Evolutionary conservation across 371 early-diverging fungal genomes (phyloP), one percentile per base, ranked within the genome.

Genomic region (Haplosporangium sp.): DNA sequence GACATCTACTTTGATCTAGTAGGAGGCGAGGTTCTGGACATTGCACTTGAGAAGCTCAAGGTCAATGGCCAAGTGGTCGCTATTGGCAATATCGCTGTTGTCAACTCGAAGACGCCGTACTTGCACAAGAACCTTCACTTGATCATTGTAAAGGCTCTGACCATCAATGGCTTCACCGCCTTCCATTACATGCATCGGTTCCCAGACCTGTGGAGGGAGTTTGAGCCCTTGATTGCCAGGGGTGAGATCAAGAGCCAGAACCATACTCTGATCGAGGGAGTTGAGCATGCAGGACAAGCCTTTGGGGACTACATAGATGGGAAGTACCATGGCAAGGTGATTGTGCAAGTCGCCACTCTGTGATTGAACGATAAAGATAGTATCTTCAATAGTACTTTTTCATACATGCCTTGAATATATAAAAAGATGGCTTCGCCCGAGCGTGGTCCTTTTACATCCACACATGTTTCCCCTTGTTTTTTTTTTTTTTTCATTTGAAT

Each of bases 1-100:
- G 89, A 90, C 56, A 74, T 86, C 62, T 87, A 86, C 76, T 87
- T 85, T 74, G 90, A 89, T 47, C 77, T 86, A 47, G 89, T 91
- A 43, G 91, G 91, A 38, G 90, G 87, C 48, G 85, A 87, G 67
- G 83, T 83, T 64, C 81, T 92, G 18, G 91, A 91, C 29, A 85
- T 86, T 18, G 90, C 82, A 0, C 70, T 92, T 38, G 69, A 64
- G 21, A 43, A 59, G 29, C 21, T 67, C n/a, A 74, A 68, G 53
- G 37, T 21, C 14, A 45, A 59, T 1, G 69, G 43, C 7, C 62
- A 60, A 6, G 48, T 68, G 10, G 42, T 74, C 37, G 40, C 65
- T 5, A 23, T 64, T 0, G 74, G 69, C 6, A 23, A n/a, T 10
- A 45, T 66, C 43, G 48, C 56, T 0, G 36, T 23, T 1, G 29